These are phyloP conservation scores for Paramecium sexaurelia DNA, from an alignment of 73 alveolate genomes.

Conservation along the genomic window DNA sequence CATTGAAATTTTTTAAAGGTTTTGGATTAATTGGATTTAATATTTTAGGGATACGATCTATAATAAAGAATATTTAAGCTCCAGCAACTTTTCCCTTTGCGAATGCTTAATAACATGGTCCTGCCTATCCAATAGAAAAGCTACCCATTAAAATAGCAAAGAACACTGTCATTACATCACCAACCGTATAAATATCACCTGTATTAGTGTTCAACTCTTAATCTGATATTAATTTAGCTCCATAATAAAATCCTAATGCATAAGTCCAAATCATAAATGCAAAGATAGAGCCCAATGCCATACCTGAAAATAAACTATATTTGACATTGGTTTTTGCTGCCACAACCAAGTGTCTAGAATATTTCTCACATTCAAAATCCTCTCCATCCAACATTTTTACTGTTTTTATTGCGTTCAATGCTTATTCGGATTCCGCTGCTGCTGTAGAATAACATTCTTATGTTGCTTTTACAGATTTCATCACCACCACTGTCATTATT, in stretches of 20 bases:
- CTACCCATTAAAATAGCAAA: conserved; percentile 74
- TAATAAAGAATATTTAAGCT: conserved; percentile 61
- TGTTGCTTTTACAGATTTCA: conserved; percentile 52
- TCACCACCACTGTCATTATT: conserved; percentile 61
- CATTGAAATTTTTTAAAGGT: conserved; percentile 34
- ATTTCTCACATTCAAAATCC: conserved; percentile 57
- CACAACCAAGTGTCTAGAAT: conserved; percentile 57
- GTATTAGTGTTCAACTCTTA: background rate
- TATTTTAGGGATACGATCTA: conserved; percentile 75
- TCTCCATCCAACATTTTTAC: conserved; percentile 79
- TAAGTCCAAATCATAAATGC: conserved; percentile 53
- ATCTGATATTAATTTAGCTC: conserved; percentile 47
- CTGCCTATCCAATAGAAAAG: conserved; percentile 76
- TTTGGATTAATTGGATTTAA: conserved; percentile 17
- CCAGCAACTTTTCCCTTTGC: conserved; percentile 80
- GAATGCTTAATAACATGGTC: conserved; percentile 74
- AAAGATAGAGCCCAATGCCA: conserved; percentile 45
- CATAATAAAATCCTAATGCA: conserved; percentile 64
- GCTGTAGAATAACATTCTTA: conserved; percentile 75
- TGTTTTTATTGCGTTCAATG: conserved; percentile 83
- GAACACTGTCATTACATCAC: conserved; percentile 75
- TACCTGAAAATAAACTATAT: background rate
- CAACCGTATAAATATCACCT: conserved; percentile 70
- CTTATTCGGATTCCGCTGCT: conserved; percentile 84
- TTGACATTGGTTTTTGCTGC: conserved; percentile 16